Base-by-base conservation (phyloP, 1,284 basidiomycete species). In the Papiliotrema terrestris region DNA sequence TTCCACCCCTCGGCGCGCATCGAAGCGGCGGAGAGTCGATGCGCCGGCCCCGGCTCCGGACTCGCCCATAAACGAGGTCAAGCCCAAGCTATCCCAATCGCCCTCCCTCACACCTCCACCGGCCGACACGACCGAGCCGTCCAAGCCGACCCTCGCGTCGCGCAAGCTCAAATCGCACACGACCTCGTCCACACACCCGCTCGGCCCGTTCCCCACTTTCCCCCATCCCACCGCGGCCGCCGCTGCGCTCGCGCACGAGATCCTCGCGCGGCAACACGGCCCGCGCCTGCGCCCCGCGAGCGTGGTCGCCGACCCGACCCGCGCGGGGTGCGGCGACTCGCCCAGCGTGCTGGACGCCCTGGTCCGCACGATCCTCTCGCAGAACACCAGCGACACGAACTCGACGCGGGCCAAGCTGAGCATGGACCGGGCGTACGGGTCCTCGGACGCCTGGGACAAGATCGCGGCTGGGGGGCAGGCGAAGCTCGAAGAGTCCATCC, bases 261-360 rank as follows among this genome's bases (percentile, higher is more conserved):
- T 85, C 32, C 78, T 86, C 2, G 60, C 68, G 8, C 56, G 56
- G 4, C 57, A 76, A 9, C 76, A 78, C 54, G 72, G 73, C 0
- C 48, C 70, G 17, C 78, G 79, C 38, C 63, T 66, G 0, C 62
- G 77, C 38, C 73, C 75, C 56, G 54, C 45, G 22, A 55, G 64
- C 29, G 62, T 73, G 14, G 68, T 76, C 25, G 80, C 83, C 56
- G 80, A 81, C 2, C 80, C 80, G 1, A 65, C 15, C 26, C 44
- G 62, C 15, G 61, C 60, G 20, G 67, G 68, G 2, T 86, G 84
- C 58, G 85, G 84, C 0, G 74, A 78, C 45, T 80, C 82, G 1
- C 81, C 83, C 0, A 82, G 84, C 55, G 85, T 89, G 44, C 79
- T 89, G 47, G 88, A 89, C 62, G 80, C 86, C 0, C 79, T 88